A percentile compares a stretch with the other conserved stretches of the same genome.
phyloP scores from a whole-genome alignment of 305 asterid genomes.

The Coffea humblotiana region DNA sequence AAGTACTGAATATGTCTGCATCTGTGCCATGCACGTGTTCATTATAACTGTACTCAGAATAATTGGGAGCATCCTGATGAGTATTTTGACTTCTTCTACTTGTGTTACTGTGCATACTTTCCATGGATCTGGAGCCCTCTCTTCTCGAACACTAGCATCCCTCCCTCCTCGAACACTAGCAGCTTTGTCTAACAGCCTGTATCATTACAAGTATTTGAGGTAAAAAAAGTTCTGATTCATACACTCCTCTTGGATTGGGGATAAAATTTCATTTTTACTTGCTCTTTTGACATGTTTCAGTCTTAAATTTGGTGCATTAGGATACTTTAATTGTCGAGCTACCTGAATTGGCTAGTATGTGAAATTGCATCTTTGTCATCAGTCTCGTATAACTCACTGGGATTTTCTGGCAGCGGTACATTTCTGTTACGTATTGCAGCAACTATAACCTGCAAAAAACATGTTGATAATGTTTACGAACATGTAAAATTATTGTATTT shows the following conservation, averaged over 20 bases:
- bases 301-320: no score
- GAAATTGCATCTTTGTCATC: conserved; percentile 36
- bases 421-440: conserved; percentile 43
- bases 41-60: conserved; percentile 54
- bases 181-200: conserved; percentile 64
- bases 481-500: background rate
- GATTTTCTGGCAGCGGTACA: conserved; percentile 36
- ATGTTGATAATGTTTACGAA: background rate
- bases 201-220: background rate
- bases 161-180: conserved; percentile 36
- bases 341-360: conserved; percentile 57
- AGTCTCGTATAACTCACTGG: conserved; percentile 39
- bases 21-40: conserved; percentile 69
- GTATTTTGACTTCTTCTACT: conserved; percentile 62
- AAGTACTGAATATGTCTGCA: conserved; percentile 62
- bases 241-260: background rate
- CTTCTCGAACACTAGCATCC: conserved; percentile 45
- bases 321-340: background rate
- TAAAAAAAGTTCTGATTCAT: background rate
- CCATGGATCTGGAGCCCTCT: conserved; percentile 31
- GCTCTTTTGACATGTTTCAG: background rate
- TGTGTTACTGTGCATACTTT: conserved; percentile 61
- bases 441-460: conserved; percentile 40
- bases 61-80: conserved; percentile 64
- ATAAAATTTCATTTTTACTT: background rate